These are phyloP conservation scores for Ganoderma boninense DNA, from an alignment of 1,284 basidiomycete genomes.

Conservation along the genomic window DNA sequence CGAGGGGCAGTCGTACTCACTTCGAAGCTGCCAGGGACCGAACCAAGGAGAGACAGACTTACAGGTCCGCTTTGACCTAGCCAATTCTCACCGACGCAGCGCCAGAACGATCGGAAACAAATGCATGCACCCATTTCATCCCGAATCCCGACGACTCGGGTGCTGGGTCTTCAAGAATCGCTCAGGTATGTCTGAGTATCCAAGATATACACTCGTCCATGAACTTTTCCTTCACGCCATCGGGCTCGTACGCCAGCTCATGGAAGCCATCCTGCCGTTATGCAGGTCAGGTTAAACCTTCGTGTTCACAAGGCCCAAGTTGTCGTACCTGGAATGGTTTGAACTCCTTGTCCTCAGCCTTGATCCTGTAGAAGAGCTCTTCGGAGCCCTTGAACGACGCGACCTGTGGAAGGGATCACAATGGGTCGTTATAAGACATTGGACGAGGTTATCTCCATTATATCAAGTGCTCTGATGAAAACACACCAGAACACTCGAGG, in stretches of 20 bases:
- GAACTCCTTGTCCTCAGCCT: conserved; percentile 68
- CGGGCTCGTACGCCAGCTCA: conserved; percentile 84
- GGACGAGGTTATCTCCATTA: background rate
- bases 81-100: too few relatives aligned
- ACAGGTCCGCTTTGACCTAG: too few relatives aligned
- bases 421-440: background rate
- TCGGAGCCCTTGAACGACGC: conserved; percentile 66
- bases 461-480: background rate
- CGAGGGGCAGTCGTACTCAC: too few relatives aligned
- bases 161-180: background rate
- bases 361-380: conserved; percentile 65
- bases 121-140: background rate
- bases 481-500: background rate
- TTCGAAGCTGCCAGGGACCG: too few relatives aligned
- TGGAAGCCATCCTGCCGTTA: conserved; percentile 75
- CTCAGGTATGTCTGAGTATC: conserved; percentile 39
- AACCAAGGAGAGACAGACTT: too few relatives aligned
- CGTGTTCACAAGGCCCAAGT: background rate
- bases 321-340: conserved; percentile 59
- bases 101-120: too few relatives aligned
- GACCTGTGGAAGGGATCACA: conserved; percentile 48
- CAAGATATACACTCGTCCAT: conserved; percentile 62
- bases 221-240: conserved; percentile 70
- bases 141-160: background rate
- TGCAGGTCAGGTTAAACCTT: background rate